Percentiles rank a stretch among this genome's conserved stretches.
These are phyloP conservation scores for Drosera spatulata DNA, from an alignment of 179 eudicot genomes.

Conservation along the genomic window DNA sequence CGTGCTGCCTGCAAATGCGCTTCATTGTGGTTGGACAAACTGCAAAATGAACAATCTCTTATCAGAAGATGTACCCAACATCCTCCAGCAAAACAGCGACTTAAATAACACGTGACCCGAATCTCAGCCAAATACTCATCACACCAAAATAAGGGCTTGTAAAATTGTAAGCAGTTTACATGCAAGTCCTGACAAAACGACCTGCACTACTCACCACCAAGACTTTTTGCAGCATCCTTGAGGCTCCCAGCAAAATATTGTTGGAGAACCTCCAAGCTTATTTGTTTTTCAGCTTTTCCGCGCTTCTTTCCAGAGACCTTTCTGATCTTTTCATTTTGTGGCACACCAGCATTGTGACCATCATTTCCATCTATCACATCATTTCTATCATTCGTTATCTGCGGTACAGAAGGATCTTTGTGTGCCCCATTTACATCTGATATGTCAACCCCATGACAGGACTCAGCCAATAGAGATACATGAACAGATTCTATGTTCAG, in stretches of 20 bases:
- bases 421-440: not conserved
- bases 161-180: too few relatives aligned
- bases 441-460: constrained; percentile 10
- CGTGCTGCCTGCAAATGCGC: constrained; percentile 94
- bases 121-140: too few relatives aligned
- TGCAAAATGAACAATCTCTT: constrained; percentile 16
- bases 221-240: constrained; percentile 89
- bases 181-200: too few relatives aligned
- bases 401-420: constrained; percentile 18
- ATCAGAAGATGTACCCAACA: constrained; percentile 2
- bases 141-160: too few relatives aligned
- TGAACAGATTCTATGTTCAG: constrained; percentile 23
- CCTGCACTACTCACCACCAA: constrained; percentile 48
- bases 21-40: constrained; percentile 97
- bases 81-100: not conserved
- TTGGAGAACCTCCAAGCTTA: constrained; percentile 85
- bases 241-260: constrained; percentile 88
- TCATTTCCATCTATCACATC: constrained; percentile 12
- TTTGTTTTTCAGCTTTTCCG: constrained; percentile 88
- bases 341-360: constrained; percentile 13
- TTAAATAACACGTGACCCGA: not conserved
- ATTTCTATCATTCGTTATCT: constrained; percentile 12
- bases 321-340: constrained; percentile 27
- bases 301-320: constrained; percentile 69
- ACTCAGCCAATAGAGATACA: constrained; percentile 11